Base-by-base conservation (phyloP, 1,284 basidiomycete genomes). In the Ustilago hordei region DNA sequence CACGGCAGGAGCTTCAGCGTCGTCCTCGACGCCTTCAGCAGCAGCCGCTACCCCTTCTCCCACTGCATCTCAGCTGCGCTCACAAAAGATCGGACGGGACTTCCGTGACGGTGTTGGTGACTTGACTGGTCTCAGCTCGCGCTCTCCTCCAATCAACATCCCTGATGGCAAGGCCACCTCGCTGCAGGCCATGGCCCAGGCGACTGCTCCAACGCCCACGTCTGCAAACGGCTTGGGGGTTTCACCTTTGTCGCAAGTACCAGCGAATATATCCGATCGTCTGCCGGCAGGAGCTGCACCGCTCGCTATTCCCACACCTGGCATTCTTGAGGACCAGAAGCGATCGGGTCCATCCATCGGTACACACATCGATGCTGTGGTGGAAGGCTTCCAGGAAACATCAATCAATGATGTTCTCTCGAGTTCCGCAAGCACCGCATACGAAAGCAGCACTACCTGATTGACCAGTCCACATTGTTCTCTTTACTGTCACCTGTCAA, bases 91-190 rank as follows among this genome's bases (percentile, higher is more conserved):
- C 17, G 75, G 75, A 8, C 66, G 70, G 13, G 67, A 77, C 39
- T 77, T 77, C 35, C 66, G 75, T 19, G 75, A 77, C 19, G 75
- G 75, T 32, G 70, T 77, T 13, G 75, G 75, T 50, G 70, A 77
- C 39, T 36, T 73, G 23, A 77, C 75, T 13, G 75, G 75, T 23
- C 75, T 77, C 38, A 77, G 75, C 58, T 77, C 75, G 36, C 75
- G 75, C 35, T 77, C 70, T n/a, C 75, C 75, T 41, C 63, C 67
- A 1, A 59, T 68, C 39, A 57, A 55, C n/a, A 55, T 32, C 9
- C 60, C 62, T 5, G 74, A 71, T 23, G 59, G 69, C 15, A 68
- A 61, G 53, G 41, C 62, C 2, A 55, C 58, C 3, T 65, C 74
- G 28, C 59, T 71, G 17, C 63, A 60, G 38, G 58, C 61, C 4